Conservation (phyloP, 2,329 filamentous ascomycete species). For the Sarocladium brachiariae region DNA sequence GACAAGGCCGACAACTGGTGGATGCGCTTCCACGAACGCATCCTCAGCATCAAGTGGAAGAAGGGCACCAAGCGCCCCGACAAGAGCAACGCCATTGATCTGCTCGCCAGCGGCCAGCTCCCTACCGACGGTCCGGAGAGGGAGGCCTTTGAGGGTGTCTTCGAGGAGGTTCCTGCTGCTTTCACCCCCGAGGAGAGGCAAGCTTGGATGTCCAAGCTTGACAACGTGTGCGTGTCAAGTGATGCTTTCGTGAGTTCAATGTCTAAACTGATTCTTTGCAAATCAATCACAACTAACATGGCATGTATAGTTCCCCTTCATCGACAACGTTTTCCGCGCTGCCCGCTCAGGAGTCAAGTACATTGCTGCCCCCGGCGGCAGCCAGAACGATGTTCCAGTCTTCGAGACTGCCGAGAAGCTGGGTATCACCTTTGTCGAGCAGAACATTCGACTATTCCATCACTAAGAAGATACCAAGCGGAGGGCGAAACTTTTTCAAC, state of each 20-base stretch:
- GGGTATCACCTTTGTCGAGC: conserved; percentile 90
- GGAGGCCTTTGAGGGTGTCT: conserved; percentile 79
- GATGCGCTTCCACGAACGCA: conserved; percentile 93
- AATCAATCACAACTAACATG: conserved; percentile 17
- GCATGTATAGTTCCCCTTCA: conserved; percentile 78
- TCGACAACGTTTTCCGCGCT: conserved; percentile 93
- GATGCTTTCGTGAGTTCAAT: conserved; percentile 78
- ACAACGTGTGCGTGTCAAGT: conserved; percentile 77
- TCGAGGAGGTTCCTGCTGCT: conserved; percentile 76
- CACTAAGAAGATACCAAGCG: conserved; percentile 61
- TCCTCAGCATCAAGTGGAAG: conserved; percentile 89
- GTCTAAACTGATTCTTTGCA: not conserved
- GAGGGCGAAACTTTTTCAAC: too few species aligned
- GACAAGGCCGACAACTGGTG: conserved; percentile 99
- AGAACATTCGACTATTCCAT: conserved; percentile 90
- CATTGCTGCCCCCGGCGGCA: conserved; percentile 87
- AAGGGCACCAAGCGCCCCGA: conserved; percentile 87
- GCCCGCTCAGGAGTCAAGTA: conserved; percentile 88
- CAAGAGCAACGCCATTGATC: conserved; percentile 10
- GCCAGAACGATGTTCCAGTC: conserved; percentile 74
- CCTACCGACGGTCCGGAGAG: conserved; percentile 78
- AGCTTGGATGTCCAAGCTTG: conserved; percentile 77
- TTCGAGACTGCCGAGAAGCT: conserved; percentile 88
- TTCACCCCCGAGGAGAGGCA: conserved; percentile 82
- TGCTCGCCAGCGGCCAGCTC: conserved; percentile 62